phyloP scores from a whole-genome alignment of 1,284 basidiomycete species.

The Tetrapyrgos nigripes region DNA sequence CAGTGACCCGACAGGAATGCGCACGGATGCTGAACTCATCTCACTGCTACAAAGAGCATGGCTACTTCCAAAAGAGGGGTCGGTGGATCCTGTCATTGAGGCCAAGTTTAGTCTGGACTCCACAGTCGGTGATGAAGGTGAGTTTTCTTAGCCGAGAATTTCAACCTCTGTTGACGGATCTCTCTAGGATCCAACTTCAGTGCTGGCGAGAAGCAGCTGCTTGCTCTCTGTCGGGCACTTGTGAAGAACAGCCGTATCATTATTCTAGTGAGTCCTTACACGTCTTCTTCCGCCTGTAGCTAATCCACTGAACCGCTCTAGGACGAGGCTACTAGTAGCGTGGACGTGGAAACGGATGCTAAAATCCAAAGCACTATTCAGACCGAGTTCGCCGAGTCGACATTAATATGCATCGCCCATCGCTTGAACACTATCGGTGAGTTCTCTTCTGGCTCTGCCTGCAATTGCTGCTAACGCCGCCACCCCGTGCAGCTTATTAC shows the following conservation, averaged over 20 bases:
- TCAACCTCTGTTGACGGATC: not conserved
- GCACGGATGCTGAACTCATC: slow-evolving; percentile 56
- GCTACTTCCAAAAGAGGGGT: slow-evolving; percentile 57
- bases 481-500: slow-evolving; percentile 68
- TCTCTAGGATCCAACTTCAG: slow-evolving; percentile 70
- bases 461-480: slow-evolving; percentile 4
- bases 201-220: slow-evolving; percentile 80
- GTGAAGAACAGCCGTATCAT: slow-evolving; percentile 78
- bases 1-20: slow-evolving; percentile 61
- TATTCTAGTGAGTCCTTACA: slow-evolving; percentile 58
- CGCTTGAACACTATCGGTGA: slow-evolving; percentile 77
- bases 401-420: slow-evolving; percentile 63
- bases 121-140: slow-evolving; percentile 71
- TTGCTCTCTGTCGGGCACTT: slow-evolving; percentile 76
- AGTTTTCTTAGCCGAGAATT: slow-evolving; percentile 13
- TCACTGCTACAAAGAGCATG: slow-evolving; percentile 60
- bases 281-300: not conserved
- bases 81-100: slow-evolving; percentile 49
- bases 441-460: slow-evolving; percentile 12
- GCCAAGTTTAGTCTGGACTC: slow-evolving; percentile 74
- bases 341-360: slow-evolving; percentile 84
- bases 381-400: slow-evolving; percentile 67
- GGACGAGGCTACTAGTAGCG: slow-evolving; percentile 83
- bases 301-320: slow-evolving; percentile 25
- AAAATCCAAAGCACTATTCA: slow-evolving; percentile 80